These are phyloP conservation scores for Trichosporon ovoides DNA, from an alignment of 1,284 basidiomycete genomes.

Conservation along the genomic window DNA sequence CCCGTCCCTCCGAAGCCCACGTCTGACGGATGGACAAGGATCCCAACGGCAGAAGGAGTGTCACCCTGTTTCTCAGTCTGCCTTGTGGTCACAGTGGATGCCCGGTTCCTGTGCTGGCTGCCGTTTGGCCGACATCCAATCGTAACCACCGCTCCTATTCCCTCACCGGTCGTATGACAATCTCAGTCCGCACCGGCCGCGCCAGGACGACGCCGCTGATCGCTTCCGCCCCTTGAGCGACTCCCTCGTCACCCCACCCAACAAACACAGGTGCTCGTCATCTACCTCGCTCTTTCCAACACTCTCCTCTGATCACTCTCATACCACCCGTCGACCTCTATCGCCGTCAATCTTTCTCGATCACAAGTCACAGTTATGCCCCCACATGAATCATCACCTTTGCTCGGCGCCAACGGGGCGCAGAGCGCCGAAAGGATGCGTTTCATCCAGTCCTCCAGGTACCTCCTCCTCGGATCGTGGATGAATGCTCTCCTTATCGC, in stretches of 20 bases:
- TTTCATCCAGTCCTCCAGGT: constrained; percentile 56
- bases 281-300: not conserved
- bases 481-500: constrained; percentile 72
- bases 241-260: not conserved
- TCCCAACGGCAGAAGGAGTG: too few species aligned
- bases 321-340: not conserved
- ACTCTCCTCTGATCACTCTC: not conserved
- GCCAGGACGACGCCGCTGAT: too few species aligned
- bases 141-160: too few species aligned
- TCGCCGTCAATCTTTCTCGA: not conserved
- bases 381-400: constrained; percentile 22
- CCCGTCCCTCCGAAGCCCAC: too few species aligned
- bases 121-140: too few species aligned
- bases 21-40: too few species aligned
- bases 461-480: constrained; percentile 64
- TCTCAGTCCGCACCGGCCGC: not conserved
- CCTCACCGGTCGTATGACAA: too few species aligned
- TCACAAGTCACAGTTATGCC: constrained; percentile 15
- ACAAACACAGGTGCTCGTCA: not conserved
- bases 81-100: too few species aligned
- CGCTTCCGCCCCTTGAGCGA: too few species aligned
- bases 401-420: constrained; percentile 19
- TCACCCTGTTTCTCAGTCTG: too few species aligned
- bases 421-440: not conserved
- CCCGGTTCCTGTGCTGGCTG: too few species aligned